phyloP scores from a whole-genome alignment of 73 alveolate genomes.

The Durusdinium trenchii region DNA sequence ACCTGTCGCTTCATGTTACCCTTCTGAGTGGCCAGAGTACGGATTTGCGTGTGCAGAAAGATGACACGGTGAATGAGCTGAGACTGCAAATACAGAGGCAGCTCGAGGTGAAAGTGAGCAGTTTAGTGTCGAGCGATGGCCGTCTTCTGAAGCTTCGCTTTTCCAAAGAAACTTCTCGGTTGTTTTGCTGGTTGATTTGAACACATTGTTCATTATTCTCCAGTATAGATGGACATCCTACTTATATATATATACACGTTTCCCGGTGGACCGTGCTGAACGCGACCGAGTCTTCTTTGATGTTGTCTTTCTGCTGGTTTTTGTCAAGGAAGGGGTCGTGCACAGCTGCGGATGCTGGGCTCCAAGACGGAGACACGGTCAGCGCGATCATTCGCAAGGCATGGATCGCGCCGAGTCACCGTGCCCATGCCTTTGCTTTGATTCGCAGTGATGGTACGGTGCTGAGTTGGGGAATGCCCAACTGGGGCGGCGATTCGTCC shows the following conservation, averaged over 20 bases:
- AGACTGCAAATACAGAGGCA: constrained; percentile 26
- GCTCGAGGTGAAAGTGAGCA: constrained; percentile 20
- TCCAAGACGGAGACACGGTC: constrained; percentile 26
- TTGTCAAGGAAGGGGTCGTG: constrained; percentile 42
- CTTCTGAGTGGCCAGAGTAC: constrained; percentile 46
- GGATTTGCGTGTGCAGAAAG: not conserved
- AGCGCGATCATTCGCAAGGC: constrained; percentile 24
- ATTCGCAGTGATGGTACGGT: constrained; percentile 29
- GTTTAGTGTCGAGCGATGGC: constrained; percentile 22
- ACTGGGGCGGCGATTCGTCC: constrained; percentile 51
- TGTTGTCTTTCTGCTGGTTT: too few relatives aligned
- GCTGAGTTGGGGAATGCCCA: constrained; percentile 54
- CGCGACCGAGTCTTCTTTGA: too few relatives aligned
- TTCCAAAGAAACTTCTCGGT: too few relatives aligned
- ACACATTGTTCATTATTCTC: too few relatives aligned
- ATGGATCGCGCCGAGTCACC: constrained; percentile 21
- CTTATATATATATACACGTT: not conserved
- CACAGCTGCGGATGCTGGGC: constrained; percentile 31
- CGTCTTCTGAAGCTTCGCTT: constrained; percentile 9
- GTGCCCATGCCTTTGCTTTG: constrained; percentile 34
- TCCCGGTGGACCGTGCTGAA: too few relatives aligned
- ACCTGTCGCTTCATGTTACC: not conserved
- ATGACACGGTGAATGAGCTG: constrained; percentile 12
- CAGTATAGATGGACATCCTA: not conserved
- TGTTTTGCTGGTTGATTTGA: not conserved